Percentiles rank a stretch among this genome's conserved stretches.
Evolutionary conservation across 345 rosid genomes (phyloP).

Genomic region (Eucalyptus marginata): DNA sequence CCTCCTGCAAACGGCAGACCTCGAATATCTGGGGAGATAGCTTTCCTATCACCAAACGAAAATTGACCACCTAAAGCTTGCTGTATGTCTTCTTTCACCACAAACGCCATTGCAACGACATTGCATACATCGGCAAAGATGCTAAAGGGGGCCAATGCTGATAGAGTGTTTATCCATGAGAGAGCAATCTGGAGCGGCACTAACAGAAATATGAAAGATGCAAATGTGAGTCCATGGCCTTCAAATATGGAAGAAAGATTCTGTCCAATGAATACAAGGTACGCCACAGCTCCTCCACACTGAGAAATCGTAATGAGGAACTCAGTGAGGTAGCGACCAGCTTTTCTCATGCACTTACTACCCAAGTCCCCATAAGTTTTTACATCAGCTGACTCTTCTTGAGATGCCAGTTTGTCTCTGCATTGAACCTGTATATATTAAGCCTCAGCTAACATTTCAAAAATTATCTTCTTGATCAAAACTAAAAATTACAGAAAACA

Average conservation of each 20-base stretch:
- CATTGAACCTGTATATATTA: constrained; percentile 46
- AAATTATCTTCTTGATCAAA: background rate
- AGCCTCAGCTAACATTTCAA: background rate
- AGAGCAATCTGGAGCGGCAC: constrained; percentile 65
- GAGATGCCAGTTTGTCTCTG: constrained; percentile 49
- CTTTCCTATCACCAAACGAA: constrained; percentile 60
- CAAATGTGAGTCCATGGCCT: constrained; percentile 11
- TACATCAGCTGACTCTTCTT: constrained; percentile 32
- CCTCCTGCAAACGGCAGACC: constrained; percentile 87
- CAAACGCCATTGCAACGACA: constrained; percentile 56
- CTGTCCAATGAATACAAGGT: constrained; percentile 80
- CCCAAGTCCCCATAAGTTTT: constrained; percentile 92
- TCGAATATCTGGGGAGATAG: constrained; percentile 41
- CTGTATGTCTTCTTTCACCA: constrained; percentile 57
- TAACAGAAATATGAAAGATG: constrained; percentile 51
- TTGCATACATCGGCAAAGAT: constrained; percentile 80
- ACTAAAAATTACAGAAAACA: background rate
- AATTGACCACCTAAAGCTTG: constrained; percentile 49
- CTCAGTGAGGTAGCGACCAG: constrained; percentile 72
- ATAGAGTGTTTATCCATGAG: constrained; percentile 69
- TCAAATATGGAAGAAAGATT: constrained; percentile 56
- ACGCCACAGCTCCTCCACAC: constrained; percentile 84
- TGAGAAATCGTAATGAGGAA: constrained; percentile 63
- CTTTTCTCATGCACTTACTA: constrained; percentile 45
- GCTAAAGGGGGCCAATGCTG: constrained; percentile 75